Conservation (phyloP, 352 stramenopile genomes). For the Phytophthora fragariaefolia region DNA sequence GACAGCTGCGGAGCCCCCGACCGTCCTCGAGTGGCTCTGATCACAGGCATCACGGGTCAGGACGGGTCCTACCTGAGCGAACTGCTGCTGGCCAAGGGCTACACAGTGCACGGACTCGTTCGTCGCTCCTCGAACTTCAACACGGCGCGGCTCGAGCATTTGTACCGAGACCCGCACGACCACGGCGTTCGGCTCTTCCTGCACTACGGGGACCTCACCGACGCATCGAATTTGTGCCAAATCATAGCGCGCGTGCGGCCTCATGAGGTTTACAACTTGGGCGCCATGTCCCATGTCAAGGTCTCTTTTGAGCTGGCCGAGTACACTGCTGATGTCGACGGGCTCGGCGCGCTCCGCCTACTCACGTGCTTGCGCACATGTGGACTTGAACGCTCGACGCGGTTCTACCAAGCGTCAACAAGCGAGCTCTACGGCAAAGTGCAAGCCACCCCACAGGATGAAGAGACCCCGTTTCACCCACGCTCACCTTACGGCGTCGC, state of each 20-base stretch:
- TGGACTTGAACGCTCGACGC: conserved; percentile 71
- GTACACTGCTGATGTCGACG: conserved; percentile 99
- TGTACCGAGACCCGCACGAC: conserved; percentile 96
- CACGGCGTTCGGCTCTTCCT: conserved; percentile 95
- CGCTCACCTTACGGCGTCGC: conserved; percentile 97
- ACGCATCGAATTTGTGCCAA: conserved; percentile 97
- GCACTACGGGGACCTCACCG: conserved; percentile 99
- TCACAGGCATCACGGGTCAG: conserved; percentile 99
- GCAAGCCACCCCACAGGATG: conserved; percentile 95
- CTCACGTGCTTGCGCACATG: conserved; percentile 97
- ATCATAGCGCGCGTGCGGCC: conserved; percentile 96
- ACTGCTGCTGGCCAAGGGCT: conserved; percentile 97
- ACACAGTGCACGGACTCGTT: conserved; percentile 96
- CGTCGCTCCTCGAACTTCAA: conserved; percentile 99
- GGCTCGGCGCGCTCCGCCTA: conserved; percentile 95
- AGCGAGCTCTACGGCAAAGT: conserved; percentile 99
- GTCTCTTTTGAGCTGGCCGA: conserved; percentile 99
- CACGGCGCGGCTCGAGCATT: conserved; percentile 97
- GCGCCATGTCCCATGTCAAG: conserved; percentile 99
- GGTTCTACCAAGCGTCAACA: conserved; percentile 98
- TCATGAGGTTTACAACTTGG: conserved; percentile 99
- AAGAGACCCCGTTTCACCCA: conserved; percentile 98
- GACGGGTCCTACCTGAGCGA: conserved; percentile 99
- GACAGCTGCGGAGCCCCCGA: conserved; percentile 15
- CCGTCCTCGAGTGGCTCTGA: conserved; percentile 80